These are phyloP conservation scores for Arbutus unedo DNA, from an alignment of 148 eudicot species.

Conservation along the genomic window DNA sequence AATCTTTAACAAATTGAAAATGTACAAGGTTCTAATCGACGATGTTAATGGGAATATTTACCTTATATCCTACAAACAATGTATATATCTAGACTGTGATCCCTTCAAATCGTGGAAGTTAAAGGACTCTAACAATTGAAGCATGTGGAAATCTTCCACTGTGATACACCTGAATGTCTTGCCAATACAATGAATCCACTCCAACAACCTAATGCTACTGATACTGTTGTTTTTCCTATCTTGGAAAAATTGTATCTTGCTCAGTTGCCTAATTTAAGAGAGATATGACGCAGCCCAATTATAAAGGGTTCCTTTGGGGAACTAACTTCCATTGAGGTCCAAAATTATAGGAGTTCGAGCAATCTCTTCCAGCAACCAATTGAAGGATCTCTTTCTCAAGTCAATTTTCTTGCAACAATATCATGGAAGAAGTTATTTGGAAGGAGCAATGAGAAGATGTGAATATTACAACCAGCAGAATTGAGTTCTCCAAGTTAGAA, in stretches of 20 bases:
- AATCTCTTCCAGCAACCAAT: background rate
- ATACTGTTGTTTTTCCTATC: background rate
- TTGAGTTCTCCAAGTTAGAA: background rate
- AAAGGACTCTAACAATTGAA: slow-evolving; percentile 19
- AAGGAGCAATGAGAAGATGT: background rate
- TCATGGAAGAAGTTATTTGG: background rate
- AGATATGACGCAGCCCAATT: background rate
- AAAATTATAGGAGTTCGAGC: background rate
- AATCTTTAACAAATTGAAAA: too few species aligned
- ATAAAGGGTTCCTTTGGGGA: background rate
- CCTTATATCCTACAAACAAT: too few species aligned
- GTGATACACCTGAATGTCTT: slow-evolving; percentile 15
- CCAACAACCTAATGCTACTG: background rate
- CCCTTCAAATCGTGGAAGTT: slow-evolving; percentile 6
- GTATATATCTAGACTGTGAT: background rate
- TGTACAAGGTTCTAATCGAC: too few species aligned
- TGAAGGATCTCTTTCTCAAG: background rate
- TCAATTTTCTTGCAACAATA: background rate
- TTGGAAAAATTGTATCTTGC: slow-evolving; percentile 1
- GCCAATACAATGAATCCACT: background rate
- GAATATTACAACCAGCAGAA: background rate
- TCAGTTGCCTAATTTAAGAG: slow-evolving; percentile 4
- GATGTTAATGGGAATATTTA: too few species aligned
- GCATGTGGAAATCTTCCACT: background rate
- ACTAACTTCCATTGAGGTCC: background rate